Evolutionary conservation across 208 protist genomes (phyloP).

Genomic region (Leishmania major): DNA sequence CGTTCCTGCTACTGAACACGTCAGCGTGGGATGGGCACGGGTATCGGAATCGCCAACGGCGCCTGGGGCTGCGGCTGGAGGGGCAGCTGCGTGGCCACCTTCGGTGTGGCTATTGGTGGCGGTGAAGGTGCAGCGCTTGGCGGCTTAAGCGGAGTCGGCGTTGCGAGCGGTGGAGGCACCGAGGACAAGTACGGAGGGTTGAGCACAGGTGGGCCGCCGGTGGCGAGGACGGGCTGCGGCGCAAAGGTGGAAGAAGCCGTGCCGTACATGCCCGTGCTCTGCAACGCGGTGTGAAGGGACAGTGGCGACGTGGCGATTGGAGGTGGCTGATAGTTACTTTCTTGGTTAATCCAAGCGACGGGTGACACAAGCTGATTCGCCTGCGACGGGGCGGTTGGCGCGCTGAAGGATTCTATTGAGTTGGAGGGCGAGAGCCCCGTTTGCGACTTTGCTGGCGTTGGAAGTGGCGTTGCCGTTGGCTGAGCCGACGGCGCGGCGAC

Average conservation of each 20-base stretch:
- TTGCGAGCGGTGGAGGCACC: conserved; percentile 10
- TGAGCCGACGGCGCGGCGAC: neutral
- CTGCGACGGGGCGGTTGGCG: neutral
- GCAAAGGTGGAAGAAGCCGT: neutral
- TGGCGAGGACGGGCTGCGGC: conserved; percentile 6
- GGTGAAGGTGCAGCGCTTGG: conserved; percentile 16
- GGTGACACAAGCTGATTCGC: conserved; percentile 6
- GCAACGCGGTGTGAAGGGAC: neutral
- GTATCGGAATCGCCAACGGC: conserved; percentile 21
- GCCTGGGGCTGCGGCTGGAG: neutral
- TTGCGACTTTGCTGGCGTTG: neutral
- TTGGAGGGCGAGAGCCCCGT: neutral
- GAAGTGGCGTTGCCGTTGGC: neutral
- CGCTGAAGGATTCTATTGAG: neutral
- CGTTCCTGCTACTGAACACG: too few relatives aligned
- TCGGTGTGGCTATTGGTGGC: neutral
- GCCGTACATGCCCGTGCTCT: neutral
- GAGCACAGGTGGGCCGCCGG: neutral
- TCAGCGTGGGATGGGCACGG: conserved; percentile 25
- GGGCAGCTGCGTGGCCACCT: neutral
- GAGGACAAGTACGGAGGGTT: conserved; percentile 2
- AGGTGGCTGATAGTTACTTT: neutral
- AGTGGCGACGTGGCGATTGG: neutral
- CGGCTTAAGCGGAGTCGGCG: conserved; percentile 11
- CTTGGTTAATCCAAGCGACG: conserved; percentile 14